Evolutionary conservation across 2,329 filamentous ascomycete genomes (phyloP), one percentile per base, ranked within the genome.

Genomic region (Aureobasidium sp.): DNA sequence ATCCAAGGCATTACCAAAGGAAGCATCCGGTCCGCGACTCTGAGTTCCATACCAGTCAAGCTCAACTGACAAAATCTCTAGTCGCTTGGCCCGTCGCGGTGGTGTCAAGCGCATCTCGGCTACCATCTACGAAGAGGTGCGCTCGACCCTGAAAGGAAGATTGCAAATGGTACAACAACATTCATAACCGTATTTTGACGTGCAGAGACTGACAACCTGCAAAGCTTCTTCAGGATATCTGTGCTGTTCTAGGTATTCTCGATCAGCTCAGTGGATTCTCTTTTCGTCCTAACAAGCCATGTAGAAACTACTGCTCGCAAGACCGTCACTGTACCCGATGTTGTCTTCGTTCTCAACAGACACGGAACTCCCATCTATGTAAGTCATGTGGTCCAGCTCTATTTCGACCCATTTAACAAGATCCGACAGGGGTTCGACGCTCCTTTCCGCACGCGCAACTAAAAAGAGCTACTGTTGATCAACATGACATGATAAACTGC

Each of bases 71-170:
- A 9, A n/a, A 5, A 25, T 20, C 6, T 29, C 2, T 17, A 62
- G 91, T 73, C 86, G 89, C 44, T 74, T 93, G 0, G 89, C 89
- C 1, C 83, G 89, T 6, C 84, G 89, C 7, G 89, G 89, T 1
- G 89, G 89, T 0, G 86, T 93, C 0, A 91, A 91, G 70, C 79
- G 89, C 0, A 90, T 92, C 9, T 87, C 85, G 0, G 81, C 70
- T 0, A 66, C 49, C 0, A 86, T 91, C 2, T 92, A 92, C 68
- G 78, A 85, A 0, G 86, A 89, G 0, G 72, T 80, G 0, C 78
- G 89, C 0, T 20, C 4, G 0, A 83, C 78, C 0, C 58, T 92
- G 1, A 83, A 79, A 25, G 64, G 84, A 67, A 76, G 79, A 0
- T 73, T 92, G 0, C 66, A 74, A 29, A 36, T 39, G 73, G 86